Percentiles rank a stretch among this genome's conserved stretches.
Conservation (phyloP, 768 basidiomycete genomes). For the Mrakia blollopis region DNA sequence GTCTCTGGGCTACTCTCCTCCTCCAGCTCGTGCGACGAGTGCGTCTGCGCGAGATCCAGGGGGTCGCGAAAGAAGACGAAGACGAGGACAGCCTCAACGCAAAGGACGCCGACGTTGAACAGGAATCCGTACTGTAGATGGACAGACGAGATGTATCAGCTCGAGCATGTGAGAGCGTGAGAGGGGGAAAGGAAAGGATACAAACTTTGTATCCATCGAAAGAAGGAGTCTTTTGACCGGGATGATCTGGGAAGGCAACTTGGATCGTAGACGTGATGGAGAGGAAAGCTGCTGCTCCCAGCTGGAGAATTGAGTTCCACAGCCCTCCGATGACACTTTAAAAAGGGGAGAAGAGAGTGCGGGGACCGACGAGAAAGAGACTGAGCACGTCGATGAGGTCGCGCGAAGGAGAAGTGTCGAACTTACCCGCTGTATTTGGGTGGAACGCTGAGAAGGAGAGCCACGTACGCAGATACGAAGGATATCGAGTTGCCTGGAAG, state of each 20-base stretch:
- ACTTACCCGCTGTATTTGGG: neutral
- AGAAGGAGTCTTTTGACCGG: neutral
- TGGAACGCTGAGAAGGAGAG: neutral
- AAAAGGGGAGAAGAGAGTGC: neutral
- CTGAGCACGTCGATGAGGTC: neutral
- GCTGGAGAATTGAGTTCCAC: neutral
- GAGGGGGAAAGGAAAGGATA: neutral
- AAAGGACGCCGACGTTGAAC: neutral
- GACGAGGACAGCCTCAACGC: neutral
- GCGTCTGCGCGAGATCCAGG: no score
- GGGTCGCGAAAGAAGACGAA: neutral
- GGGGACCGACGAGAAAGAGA: neutral
- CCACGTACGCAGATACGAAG: neutral
- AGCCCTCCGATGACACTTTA: neutral
- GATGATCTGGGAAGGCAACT: neutral
- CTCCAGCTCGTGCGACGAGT: no score
- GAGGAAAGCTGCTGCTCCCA: slow-evolving; percentile 1
- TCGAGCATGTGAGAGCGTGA: neutral
- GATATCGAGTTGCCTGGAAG: neutral
- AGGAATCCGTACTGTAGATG: neutral
- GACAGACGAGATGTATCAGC: neutral
- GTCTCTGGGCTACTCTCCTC: no score
- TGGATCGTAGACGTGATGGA: slow-evolving; percentile 5
- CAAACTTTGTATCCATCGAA: neutral
- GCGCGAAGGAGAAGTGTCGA: neutral